A percentile compares a stretch with the other conserved stretches of the same genome.
Evolutionary conservation across 805 yeast species (phyloP).

Genomic region (Yarrowia porcina): DNA sequence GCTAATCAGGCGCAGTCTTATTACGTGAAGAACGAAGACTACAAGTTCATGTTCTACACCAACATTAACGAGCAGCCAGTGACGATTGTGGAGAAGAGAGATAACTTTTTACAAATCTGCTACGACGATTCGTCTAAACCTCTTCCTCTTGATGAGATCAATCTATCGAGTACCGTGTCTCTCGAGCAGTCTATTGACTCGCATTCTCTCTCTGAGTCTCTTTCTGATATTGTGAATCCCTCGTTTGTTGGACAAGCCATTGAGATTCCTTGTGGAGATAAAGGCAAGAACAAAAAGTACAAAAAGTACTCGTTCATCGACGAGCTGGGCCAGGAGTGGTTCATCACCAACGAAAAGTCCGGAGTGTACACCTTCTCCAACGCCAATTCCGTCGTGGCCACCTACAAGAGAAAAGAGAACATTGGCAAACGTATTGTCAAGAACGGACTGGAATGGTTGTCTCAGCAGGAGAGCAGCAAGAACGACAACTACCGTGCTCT

Average conservation of each 20-base stretch:
- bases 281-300: conserved; percentile 13
- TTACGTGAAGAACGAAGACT: conserved; percentile 14
- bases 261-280: conserved; percentile 19
- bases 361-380: conserved; percentile 8
- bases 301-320: conserved; percentile 19
- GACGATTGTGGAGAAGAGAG: conserved; percentile 7
- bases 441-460: conserved; percentile 21
- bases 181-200: conserved; percentile 15
- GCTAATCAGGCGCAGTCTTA: conserved; percentile 19
- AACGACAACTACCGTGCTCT: conserved; percentile 2
- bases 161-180: not conserved
- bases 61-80: conserved; percentile 23
- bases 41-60: conserved; percentile 20
- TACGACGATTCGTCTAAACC: conserved; percentile 4
- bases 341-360: conserved; percentile 12
- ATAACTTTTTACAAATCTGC: conserved; percentile 14
- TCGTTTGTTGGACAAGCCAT: conserved; percentile 19
- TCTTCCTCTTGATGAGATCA: not conserved
- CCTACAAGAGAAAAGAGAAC: conserved; percentile 12
- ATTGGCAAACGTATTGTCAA: conserved; percentile 22
- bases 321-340: conserved; percentile 22
- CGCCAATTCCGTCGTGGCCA: conserved; percentile 14
- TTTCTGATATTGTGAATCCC: conserved; percentile 20
- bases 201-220: conserved; percentile 12
- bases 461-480: conserved; percentile 14